A percentile compares a stretch with the other conserved stretches of the same genome.
Evolutionary conservation across 495 filamentous ascomycete genomes (phyloP).

Genomic region (Neurospora cerealis): DNA sequence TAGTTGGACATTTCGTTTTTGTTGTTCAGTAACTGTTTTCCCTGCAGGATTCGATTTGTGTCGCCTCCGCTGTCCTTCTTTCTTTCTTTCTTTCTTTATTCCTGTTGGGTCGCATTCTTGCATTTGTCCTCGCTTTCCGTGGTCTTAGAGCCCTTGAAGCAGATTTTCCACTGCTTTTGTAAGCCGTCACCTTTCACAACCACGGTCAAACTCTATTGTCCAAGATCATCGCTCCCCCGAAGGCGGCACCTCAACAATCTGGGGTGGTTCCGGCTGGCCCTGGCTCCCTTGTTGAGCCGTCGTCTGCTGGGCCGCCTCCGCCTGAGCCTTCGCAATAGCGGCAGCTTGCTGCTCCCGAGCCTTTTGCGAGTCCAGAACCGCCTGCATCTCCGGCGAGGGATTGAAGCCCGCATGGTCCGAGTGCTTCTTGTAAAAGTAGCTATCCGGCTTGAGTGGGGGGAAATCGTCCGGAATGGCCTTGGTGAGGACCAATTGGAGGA

Average conservation of each 20-base stretch:
- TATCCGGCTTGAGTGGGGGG: constrained; percentile 46
- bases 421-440: constrained; percentile 60
- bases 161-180: not conserved
- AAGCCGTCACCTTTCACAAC: not conserved
- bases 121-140: not conserved
- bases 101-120: not conserved
- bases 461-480: constrained; percentile 55
- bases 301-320: not conserved
- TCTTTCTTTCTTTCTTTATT: not conserved
- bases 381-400: constrained; percentile 39
- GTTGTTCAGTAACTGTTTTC: not conserved
- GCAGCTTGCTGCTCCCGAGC: constrained; percentile 28
- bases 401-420: constrained; percentile 49
- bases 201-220: not conserved
- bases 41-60: not conserved
- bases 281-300: not conserved
- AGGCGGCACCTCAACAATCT: constrained; percentile 9
- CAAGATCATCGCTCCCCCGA: constrained; percentile 4
- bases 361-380: constrained; percentile 38
- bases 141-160: not conserved
- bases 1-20: not conserved
- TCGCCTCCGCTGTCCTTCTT: not conserved
- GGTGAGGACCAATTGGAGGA: constrained; percentile 58
- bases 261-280: not conserved
- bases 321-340: constrained; percentile 13